Conservation (phyloP, 768 basidiomycete species). For the Tylopilus felleus region DNA sequence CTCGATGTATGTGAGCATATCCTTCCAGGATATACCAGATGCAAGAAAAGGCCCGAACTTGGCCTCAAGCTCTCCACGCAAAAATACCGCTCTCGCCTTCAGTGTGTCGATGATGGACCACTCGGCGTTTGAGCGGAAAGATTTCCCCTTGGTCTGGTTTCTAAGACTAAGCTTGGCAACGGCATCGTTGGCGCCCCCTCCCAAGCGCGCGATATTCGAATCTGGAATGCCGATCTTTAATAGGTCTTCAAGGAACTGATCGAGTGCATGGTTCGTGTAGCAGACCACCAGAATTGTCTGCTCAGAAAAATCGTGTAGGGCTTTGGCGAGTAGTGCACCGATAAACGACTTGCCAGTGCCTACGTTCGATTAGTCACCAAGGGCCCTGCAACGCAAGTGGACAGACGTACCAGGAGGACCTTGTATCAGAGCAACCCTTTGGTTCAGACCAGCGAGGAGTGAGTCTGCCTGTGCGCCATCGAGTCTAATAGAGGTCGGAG, state of each 20-base stretch:
- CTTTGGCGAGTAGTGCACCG: constrained; percentile 60
- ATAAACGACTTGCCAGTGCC: constrained; percentile 75
- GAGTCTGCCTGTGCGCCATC: constrained; percentile 48
- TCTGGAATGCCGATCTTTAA: constrained; percentile 57
- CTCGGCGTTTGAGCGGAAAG: constrained; percentile 30
- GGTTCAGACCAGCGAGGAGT: constrained; percentile 51
- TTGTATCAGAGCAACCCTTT: constrained; percentile 60
- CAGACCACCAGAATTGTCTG: constrained; percentile 62
- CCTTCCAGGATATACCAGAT: constrained; percentile 17
- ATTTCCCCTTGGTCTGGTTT: constrained; percentile 32
- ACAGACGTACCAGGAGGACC: constrained; percentile 61
- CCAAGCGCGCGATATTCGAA: constrained; percentile 48
- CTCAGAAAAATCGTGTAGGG: constrained; percentile 44
- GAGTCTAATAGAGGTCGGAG: constrained; percentile 41
- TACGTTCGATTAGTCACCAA: constrained; percentile 18
- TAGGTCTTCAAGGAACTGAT: constrained; percentile 62
- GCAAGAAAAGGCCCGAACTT: constrained; percentile 30
- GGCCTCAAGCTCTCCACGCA: constrained; percentile 21
- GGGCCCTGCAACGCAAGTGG: not conserved
- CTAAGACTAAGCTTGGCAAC: constrained; percentile 47
- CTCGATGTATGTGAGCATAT: constrained; percentile 47
- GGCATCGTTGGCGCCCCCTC: constrained; percentile 48
- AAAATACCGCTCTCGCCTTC: constrained; percentile 22
- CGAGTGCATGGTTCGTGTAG: constrained; percentile 71
- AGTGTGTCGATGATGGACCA: constrained; percentile 42